Conservation (phyloP, 2,329 filamentous ascomycete species). For the Grosmannia serpens region DNA sequence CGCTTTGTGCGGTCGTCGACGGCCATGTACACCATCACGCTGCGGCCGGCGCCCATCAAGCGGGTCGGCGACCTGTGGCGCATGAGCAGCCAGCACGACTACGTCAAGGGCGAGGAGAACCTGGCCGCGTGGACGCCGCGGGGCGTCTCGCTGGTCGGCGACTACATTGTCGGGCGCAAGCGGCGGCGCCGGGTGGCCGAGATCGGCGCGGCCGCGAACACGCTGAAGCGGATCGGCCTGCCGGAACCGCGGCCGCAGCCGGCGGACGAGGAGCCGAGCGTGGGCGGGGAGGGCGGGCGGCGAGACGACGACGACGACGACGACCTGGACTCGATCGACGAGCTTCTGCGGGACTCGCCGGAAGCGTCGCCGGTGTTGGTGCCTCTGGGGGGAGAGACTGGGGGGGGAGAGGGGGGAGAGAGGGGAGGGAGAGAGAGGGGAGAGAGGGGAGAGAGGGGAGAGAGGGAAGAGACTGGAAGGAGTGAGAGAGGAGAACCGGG, state of each 20-base stretch:
- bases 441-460: neutral
- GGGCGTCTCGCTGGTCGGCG: slow-evolving; percentile 80
- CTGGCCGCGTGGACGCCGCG: slow-evolving; percentile 77
- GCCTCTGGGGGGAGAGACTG: neutral
- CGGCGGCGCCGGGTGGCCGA: slow-evolving; percentile 65
- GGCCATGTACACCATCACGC: slow-evolving; percentile 72
- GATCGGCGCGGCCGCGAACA: slow-evolving; percentile 61
- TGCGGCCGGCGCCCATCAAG: slow-evolving; percentile 84
- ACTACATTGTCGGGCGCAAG: slow-evolving; percentile 68
- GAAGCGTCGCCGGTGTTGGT: slow-evolving; percentile 33
- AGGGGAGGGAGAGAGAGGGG: neutral
- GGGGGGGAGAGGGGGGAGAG: neutral
- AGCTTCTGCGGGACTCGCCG: slow-evolving; percentile 46
- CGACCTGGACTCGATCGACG: slow-evolving; percentile 42
- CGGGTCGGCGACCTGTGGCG: slow-evolving; percentile 89
- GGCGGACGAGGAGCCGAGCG: neutral
- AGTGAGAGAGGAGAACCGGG: neutral
- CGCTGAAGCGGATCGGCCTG: slow-evolving; percentile 47
- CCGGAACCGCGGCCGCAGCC: slow-evolving; percentile 28
- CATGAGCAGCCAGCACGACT: slow-evolving; percentile 89
- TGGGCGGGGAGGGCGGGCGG: neutral
- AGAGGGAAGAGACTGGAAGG: neutral
- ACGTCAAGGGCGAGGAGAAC: slow-evolving; percentile 90
- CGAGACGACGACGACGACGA: neutral
- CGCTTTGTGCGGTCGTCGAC: slow-evolving; percentile 80